phyloP scores from a whole-genome alignment of 768 basidiomycete species.

The Podaxis rugospora region DNA sequence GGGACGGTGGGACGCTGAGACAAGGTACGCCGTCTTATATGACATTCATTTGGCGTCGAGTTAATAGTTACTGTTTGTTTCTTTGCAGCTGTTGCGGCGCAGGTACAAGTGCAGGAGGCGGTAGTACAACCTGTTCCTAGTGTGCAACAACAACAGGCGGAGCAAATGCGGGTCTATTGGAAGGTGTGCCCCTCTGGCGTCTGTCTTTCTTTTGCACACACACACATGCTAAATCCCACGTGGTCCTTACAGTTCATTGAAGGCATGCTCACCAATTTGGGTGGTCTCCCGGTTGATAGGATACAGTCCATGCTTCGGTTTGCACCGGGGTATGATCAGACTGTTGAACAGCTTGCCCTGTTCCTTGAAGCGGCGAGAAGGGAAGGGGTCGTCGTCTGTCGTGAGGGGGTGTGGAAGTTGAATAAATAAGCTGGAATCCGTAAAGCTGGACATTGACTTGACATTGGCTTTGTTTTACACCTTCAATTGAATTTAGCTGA shows the following conservation, averaged over 20 bases:
- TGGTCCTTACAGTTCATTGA: conserved; percentile 64
- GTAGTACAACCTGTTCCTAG: conserved; percentile 44
- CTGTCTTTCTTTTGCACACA: background rate
- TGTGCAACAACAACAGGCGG: conserved; percentile 71
- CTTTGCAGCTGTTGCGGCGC: conserved; percentile 14
- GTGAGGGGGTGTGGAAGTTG: conserved; percentile 67
- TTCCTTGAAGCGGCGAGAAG: conserved; percentile 81
- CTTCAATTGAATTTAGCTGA: too few species aligned
- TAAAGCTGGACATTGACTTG: too few species aligned
- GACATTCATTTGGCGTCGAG: background rate
- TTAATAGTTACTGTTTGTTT: background rate
- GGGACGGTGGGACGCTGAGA: conserved; percentile 13
- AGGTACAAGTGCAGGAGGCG: conserved; percentile 14
- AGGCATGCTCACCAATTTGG: conserved; percentile 88
- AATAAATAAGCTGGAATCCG: conserved; percentile 20
- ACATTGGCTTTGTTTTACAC: too few species aligned
- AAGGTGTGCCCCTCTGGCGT: conserved; percentile 40
- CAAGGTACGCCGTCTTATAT: background rate
- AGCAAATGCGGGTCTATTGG: conserved; percentile 88
- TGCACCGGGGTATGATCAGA: conserved; percentile 78
- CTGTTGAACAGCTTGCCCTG: conserved; percentile 67
- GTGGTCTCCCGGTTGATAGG: conserved; percentile 67
- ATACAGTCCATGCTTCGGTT: conserved; percentile 88
- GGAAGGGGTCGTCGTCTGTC: conserved; percentile 69
- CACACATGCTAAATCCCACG: conserved; percentile 3